Base-by-base conservation (phyloP, 257 asterid species). In the Marsdenia floribunda region DNA sequence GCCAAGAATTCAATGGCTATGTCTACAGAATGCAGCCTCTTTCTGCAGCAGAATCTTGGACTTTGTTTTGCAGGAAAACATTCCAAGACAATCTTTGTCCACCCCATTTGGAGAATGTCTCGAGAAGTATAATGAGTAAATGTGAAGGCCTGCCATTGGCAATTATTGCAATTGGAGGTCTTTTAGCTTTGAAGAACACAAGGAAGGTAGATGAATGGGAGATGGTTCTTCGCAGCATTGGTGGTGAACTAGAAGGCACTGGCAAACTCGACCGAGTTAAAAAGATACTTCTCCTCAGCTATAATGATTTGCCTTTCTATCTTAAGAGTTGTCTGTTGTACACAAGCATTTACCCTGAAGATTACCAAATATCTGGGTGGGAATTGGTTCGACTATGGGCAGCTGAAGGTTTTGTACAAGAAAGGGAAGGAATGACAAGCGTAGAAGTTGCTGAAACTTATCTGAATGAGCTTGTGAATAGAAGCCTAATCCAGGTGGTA, bases 401-500 rank as follows among this genome's bases (percentile, higher is more conserved):
- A 16, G 57, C n/a, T 13, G 57, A 52, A 15, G 57, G 57, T 13
- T 52, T 52, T 14, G 21, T 52, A 52, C 57, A 13, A 14, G 57
- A 52, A 14, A 52, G 57, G 57, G 21, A 13, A 15, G 57, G 57
- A 52, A 52, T 52, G 57, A 52, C 57, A 52, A 15, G 21, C 5
- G 21, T 13, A 15, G n/a, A 52, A 52, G 21, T 52, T 13, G 57
- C 57, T 16, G 21, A 14, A 18, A 14, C 1, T 4, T 52, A 52
- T 15, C 38, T 77, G 16, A 53, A 52, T 35, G 73, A 71, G 40
- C 72, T 77, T 0, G 14, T 72, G 8, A 65, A 64, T 16, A 71
- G 81, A 52, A 61, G 71, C 67, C 54, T 77, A 22, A 53, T 77
- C 9, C 81, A 72, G 40, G 60, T 77, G 22, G 72, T 4, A 10